Evolutionary conservation across 176 grass and related monocot genomes (phyloP), one percentile per base, ranked within the genome.

Genomic region (Phoenix dactylifera): DNA sequence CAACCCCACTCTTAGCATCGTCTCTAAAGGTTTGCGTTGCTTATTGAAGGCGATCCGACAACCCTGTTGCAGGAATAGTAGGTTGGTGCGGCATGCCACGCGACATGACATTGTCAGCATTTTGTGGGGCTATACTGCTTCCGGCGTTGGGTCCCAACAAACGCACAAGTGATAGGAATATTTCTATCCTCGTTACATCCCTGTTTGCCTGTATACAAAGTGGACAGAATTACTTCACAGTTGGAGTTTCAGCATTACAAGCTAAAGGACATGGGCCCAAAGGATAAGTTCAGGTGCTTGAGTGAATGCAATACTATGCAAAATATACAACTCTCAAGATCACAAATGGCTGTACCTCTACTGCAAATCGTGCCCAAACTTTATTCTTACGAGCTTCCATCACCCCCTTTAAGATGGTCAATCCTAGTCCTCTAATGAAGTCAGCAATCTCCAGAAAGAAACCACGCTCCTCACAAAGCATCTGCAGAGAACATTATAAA

Each of bases 401-500:
- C 52, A 86, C 83, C 53, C 82, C 87, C 66, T 77, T 90, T 51
- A 90, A 85, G 65, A 90, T 90, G 63, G 87, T 90, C 76, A 90
- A 74, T 61, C 87, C 87, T 54, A 90, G 72, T 39, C 87, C 82
- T 64, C 69, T 83, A 35, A 90, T 86, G 24, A 86, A 90, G 44
- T 90, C 87, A 61, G 87, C 87, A 72, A 90, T 90, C 71, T 90
- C 87, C 79, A 90, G 75, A 60, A 90, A 90, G 57, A 83, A 83
- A 57, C 87, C 87, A 54, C 79, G 81, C 54, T 90, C 87, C 73
- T 90, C 76, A 4, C 82, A 90, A 62, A 90, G 80, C 79, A 90
- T 90, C 87, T 90, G 69, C 23, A 69, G 29, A 22, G n/a, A 26
- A 18, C 58, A 54, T 1, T 26, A 72, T 75, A 32, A 20, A 60